These are phyloP conservation scores for Thozetella sp. DNA, from an alignment of 495 filamentous ascomycete species.

Conservation along the genomic window DNA sequence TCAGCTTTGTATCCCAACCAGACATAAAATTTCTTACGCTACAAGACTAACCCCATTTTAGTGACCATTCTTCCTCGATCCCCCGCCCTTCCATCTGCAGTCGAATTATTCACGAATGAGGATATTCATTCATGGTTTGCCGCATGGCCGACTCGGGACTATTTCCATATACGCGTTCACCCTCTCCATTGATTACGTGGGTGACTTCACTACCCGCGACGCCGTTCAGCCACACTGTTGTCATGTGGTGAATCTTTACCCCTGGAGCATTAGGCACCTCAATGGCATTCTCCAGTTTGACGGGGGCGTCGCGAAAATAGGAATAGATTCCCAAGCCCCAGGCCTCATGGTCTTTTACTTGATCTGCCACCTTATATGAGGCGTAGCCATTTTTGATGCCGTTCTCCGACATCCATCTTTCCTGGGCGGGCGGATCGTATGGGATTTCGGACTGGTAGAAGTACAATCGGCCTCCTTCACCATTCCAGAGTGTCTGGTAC, in stretches of 20 bases:
- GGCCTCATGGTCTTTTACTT: conserved; percentile 22
- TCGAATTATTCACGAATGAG: neutral
- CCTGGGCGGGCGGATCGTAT: conserved; percentile 27
- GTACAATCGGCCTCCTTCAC: conserved; percentile 27
- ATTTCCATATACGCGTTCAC: conserved; percentile 23
- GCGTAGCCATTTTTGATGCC: conserved; percentile 24
- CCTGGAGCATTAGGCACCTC: conserved; percentile 20
- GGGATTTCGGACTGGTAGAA: conserved; percentile 33
- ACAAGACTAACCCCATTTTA: no score
- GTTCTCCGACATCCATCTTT: conserved; percentile 22
- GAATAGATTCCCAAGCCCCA: conserved; percentile 31
- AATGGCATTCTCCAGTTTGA: conserved; percentile 29
- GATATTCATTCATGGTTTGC: conserved; percentile 24
- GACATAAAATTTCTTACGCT: no score
- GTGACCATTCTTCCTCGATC: no score
- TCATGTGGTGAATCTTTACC: conserved; percentile 25
- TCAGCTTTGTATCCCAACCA: no score
- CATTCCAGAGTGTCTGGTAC: conserved; percentile 30
- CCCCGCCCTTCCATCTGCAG: no score
- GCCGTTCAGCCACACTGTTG: conserved; percentile 26
- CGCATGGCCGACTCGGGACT: conserved; percentile 25
- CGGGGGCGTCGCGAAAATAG: conserved; percentile 30
- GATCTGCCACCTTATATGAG: conserved; percentile 28
- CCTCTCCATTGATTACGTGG: conserved; percentile 24
- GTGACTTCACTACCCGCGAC: conserved; percentile 23